Percentiles rank a stretch among this genome's conserved stretches.
These are phyloP conservation scores for Tricholoma terreum DNA, from an alignment of 768 basidiomycete genomes.

Conservation along the genomic window DNA sequence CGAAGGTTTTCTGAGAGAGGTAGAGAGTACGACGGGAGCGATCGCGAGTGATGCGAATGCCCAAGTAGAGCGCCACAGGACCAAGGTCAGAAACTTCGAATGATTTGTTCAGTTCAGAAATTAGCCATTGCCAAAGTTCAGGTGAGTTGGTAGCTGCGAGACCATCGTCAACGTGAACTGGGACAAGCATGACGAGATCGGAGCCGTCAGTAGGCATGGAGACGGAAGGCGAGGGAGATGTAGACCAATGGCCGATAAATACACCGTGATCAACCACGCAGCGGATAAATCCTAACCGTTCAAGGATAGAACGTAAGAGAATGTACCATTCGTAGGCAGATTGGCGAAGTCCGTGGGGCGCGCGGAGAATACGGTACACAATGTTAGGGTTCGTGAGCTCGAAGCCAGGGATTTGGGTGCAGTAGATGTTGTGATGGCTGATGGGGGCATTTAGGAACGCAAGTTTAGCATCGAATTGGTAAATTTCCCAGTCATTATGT, in stretches of 20 bases:
- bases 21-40: neutral
- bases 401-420: slow-evolving; percentile 18
- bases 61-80: neutral
- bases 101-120: slow-evolving; percentile 8
- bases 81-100: slow-evolving; percentile 1
- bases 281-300: slow-evolving; percentile 9
- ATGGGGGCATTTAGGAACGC: slow-evolving; percentile 22
- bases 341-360: slow-evolving; percentile 36
- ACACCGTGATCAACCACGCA: slow-evolving; percentile 26
- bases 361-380: slow-evolving; percentile 16
- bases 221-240: slow-evolving; percentile 16
- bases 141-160: slow-evolving; percentile 16
- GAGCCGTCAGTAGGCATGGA: slow-evolving; percentile 13
- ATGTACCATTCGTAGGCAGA: slow-evolving; percentile 24
- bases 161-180: too few species aligned
- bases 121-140: slow-evolving; percentile 17
- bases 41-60: too few species aligned
- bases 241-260: slow-evolving; percentile 14
- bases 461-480: too few species aligned
- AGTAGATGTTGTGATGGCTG: slow-evolving; percentile 17
- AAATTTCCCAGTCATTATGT: too few species aligned
- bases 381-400: slow-evolving; percentile 7
- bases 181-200: slow-evolving; percentile 11
- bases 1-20: too few species aligned
- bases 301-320: slow-evolving; percentile 12